Base-by-base conservation (phyloP, 768 basidiomycete genomes). In the Boletus vinaceobasis region DNA sequence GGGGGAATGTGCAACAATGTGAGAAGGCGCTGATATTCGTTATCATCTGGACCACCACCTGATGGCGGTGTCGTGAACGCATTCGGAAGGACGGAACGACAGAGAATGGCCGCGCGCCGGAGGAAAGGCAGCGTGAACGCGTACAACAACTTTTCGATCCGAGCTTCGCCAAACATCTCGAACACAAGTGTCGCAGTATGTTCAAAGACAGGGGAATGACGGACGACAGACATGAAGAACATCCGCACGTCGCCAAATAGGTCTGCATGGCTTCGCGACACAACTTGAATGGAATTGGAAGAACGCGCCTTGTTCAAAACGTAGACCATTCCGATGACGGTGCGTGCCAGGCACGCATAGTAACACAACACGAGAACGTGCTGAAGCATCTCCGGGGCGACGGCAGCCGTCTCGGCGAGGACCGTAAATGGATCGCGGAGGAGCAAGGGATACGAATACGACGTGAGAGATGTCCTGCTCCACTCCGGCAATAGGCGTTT, bases 121-220 rank as follows among this genome's bases (percentile, higher is more conserved):
- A 98, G 82, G 77, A 97, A 98, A 4, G 94, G 95, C 0, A 98
- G 77, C 0, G 91, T 93, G 70, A 95, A 92, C 0, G 85, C 78
- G 65, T 95, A 95, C 33, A 98, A 73, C 43, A 95, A 71, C 69
- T 88, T 91, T 64, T 94, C 88, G 44, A 98, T 87, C 36, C 87
- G 79, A 5, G 85, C 86, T 64, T 93, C 90, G 48, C 93, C 88
- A 58, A 93, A 87, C 4, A 85, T 81, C 40, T 87, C 84, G 50
- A 95, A 86, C 1, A 86, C 86, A 43, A 89, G 73, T 26, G 86
- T 89, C 4, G 90, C 87, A 0, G 86, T 90, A 61, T 90, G 90
- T 58, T 93, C 90, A 60, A 93, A 88, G 33, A 90, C 82, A 0
- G 89, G 89, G 0, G 90, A 93, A 65, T 94, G 92, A 3, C 92